Evolutionary conservation across 1,284 basidiomycete genomes (phyloP).

Genomic region (Limonomyces culmigenus): DNA sequence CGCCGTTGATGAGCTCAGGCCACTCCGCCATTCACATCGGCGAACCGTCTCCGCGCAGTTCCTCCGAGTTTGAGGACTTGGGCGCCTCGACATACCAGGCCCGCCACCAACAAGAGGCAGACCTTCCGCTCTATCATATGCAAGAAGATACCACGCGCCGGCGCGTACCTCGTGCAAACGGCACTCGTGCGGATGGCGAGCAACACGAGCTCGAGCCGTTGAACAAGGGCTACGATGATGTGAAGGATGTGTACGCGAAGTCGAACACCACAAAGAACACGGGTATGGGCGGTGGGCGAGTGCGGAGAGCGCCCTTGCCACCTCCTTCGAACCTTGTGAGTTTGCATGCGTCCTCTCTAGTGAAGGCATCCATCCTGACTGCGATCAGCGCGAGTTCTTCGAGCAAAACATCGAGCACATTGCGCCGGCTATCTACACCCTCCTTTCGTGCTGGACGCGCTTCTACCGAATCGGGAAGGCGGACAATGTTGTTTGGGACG

Average conservation of each 20-base stretch:
- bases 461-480: conserved; percentile 89
- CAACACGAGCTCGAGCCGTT: conserved; percentile 18
- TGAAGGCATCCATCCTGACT: background rate
- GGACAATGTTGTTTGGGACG: conserved; percentile 91
- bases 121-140: conserved; percentile 57
- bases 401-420: conserved; percentile 74
- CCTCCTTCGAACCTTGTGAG: conserved; percentile 59
- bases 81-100: conserved; percentile 27
- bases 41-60: conserved; percentile 20
- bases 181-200: conserved; percentile 20
- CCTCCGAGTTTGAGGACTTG: conserved; percentile 58
- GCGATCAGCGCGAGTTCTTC: conserved; percentile 52
- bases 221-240: conserved; percentile 29
- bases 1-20: too few relatives aligned
- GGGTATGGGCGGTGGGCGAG: conserved; percentile 36
- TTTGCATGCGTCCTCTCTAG: conserved; percentile 5
- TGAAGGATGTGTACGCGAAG: conserved; percentile 64
- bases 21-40: too few relatives aligned
- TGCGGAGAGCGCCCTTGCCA: conserved; percentile 38
- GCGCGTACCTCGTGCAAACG: conserved; percentile 25
- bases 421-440: conserved; percentile 75
- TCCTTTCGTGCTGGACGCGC: conserved; percentile 87
- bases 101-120: conserved; percentile 24
- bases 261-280: conserved; percentile 27
- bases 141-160: conserved; percentile 49